These are phyloP conservation scores for Apiospora kogelbergensis DNA, from an alignment of 2,329 filamentous ascomycete species.

Conservation along the genomic window DNA sequence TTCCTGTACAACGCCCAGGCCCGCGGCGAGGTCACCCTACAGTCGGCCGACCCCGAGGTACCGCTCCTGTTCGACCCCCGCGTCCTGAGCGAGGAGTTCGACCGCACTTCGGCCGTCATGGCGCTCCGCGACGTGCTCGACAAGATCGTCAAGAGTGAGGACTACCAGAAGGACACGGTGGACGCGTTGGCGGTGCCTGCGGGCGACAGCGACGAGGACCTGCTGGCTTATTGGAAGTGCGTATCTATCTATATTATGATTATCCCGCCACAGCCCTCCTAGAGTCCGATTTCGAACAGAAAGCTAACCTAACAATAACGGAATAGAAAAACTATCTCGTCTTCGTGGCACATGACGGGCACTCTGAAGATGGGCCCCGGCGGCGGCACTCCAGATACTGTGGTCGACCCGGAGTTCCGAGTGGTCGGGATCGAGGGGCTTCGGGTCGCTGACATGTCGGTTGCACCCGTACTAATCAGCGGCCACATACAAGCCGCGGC, in stretches of 20 bases:
- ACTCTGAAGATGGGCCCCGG: constrained; percentile 57
- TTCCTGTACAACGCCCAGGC: constrained; percentile 56
- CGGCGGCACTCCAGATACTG: constrained; percentile 38
- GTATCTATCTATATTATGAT: not conserved
- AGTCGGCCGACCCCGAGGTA: constrained; percentile 46
- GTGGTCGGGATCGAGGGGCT: constrained; percentile 48
- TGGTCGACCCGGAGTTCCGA: constrained; percentile 49
- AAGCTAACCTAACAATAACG: not conserved
- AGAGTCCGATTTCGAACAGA: too few species aligned
- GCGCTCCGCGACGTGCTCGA: constrained; percentile 41
- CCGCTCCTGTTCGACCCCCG: constrained; percentile 54
- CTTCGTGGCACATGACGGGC: constrained; percentile 56
- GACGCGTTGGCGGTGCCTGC: constrained; percentile 41
- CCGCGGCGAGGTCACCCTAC: constrained; percentile 50
- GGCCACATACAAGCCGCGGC: constrained; percentile 54
- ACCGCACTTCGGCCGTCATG: constrained; percentile 50
- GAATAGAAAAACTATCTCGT: constrained; percentile 38
- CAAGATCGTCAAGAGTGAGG: constrained; percentile 40
- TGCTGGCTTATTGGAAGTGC: constrained; percentile 42
- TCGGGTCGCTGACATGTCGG: constrained; percentile 51
- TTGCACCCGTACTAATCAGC: constrained; percentile 50
- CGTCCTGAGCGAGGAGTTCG: constrained; percentile 54
- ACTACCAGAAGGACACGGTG: constrained; percentile 44
- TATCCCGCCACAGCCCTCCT: too few species aligned
- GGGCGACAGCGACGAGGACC: constrained; percentile 52